phyloP scores from a whole-genome alignment of 208 protist species.

The Acanthamoeba lenticulata region DNA sequence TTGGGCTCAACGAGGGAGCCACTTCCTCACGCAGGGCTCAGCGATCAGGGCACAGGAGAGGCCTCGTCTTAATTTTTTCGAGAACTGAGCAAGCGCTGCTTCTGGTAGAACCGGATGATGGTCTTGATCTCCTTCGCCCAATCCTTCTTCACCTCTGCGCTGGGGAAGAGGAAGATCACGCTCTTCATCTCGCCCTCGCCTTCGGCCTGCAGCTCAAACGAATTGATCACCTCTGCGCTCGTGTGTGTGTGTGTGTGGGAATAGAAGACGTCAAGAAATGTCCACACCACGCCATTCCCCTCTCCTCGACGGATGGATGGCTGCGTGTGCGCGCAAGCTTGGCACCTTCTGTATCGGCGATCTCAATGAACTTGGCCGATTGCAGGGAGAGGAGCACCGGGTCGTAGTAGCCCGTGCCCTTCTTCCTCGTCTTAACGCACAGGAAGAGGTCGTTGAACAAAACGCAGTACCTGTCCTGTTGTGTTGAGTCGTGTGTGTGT shows the following conservation, averaged over 20 bases:
- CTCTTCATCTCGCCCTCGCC: not conserved
- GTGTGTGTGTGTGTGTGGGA: no score
- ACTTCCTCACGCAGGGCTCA: no score
- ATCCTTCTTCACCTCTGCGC: not conserved
- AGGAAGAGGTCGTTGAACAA: constrained; percentile 40
- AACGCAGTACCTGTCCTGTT: not conserved
- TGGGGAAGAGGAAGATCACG: not conserved
- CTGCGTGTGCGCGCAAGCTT: no score
- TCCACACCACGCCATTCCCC: not conserved
- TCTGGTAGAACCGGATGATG: not conserved
- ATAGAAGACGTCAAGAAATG: no score
- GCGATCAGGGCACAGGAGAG: no score
- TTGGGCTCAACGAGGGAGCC: no score
- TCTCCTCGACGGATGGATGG: no score
- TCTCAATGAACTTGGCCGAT: not conserved
- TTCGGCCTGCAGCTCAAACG: not conserved
- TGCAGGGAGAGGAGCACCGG: not conserved
- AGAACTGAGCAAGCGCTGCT: not conserved
- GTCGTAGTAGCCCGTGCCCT: not conserved
- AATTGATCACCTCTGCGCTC: not conserved
- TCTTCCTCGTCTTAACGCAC: not conserved
- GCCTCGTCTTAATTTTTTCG: no score
- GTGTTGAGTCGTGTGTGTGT: no score
- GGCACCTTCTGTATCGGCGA: not conserved
- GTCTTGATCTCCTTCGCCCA: constrained; percentile 18